Evolutionary conservation across 2,329 filamentous ascomycete genomes (phyloP).

Genomic region (Chaetomium olivaceum): DNA sequence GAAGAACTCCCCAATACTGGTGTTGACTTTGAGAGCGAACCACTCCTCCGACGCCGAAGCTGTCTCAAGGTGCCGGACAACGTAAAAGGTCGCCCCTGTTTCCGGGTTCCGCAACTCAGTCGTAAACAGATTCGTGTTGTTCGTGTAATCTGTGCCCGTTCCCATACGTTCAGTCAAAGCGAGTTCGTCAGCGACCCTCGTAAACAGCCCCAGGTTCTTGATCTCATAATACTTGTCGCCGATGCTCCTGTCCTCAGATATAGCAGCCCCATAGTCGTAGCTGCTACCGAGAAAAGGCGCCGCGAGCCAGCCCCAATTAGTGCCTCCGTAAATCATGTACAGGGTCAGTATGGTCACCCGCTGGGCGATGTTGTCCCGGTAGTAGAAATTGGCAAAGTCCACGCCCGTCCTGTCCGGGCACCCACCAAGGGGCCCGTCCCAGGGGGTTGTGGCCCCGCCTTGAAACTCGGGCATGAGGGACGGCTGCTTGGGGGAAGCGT

Average conservation of each 20-base stretch:
- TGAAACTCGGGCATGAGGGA: slow-evolving; percentile 15
- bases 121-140: slow-evolving; percentile 3
- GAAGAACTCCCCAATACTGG: slow-evolving; percentile 4
- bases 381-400: slow-evolving; percentile 15
- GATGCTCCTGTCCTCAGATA: slow-evolving; percentile 8
- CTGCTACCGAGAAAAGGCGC: slow-evolving; percentile 5
- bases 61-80: neutral
- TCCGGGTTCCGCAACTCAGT: slow-evolving; percentile 5
- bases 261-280: slow-evolving; percentile 14
- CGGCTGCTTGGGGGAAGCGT: neutral
- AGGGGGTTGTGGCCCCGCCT: slow-evolving; percentile 7
- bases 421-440: neutral
- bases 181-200: neutral
- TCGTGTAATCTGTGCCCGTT: neutral
- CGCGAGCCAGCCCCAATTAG: slow-evolving; percentile 15
- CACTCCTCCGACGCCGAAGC: neutral
- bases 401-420: neutral
- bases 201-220: slow-evolving; percentile 3
- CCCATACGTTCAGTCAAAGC: neutral
- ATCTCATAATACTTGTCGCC: slow-evolving; percentile 16
- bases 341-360: slow-evolving; percentile 4
- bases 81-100: slow-evolving; percentile 3
- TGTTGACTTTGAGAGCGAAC: neutral
- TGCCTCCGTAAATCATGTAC: slow-evolving; percentile 16
- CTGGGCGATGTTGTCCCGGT: slow-evolving; percentile 12